These are phyloP conservation scores for Podospora tetraspora DNA, from an alignment of 495 filamentous ascomycete species.

Conservation along the genomic window DNA sequence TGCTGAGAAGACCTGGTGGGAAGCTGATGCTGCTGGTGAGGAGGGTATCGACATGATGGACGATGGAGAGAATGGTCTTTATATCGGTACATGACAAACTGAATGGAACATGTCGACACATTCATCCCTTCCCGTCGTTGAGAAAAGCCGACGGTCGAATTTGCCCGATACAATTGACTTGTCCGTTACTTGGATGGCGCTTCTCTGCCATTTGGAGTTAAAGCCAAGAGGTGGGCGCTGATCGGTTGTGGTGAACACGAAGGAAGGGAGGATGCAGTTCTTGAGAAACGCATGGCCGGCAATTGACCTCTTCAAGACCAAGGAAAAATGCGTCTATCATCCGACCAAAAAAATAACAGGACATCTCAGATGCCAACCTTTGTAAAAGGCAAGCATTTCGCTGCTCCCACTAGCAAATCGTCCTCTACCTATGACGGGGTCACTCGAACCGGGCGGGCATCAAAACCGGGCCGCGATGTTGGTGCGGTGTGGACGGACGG, in stretches of 20 bases:
- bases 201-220: background rate
- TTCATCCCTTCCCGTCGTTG: background rate
- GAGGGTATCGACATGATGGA: background rate
- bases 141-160: background rate
- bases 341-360: no score
- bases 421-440: no score
- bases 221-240: background rate
- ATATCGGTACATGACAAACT: background rate
- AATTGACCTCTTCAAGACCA: background rate
- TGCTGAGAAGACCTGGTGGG: background rate
- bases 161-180: background rate
- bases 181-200: background rate
- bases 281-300: background rate
- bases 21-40: background rate
- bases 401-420: no score
- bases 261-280: background rate
- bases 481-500: background rate
- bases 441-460: no score
- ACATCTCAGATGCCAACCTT: no score
- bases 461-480: background rate
- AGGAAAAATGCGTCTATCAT: no score
- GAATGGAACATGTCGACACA: background rate
- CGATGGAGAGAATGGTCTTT: background rate
- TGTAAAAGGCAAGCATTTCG: background rate
- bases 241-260: background rate